Percentiles rank a stretch among this genome's conserved stretches.
These are phyloP conservation scores for Skeletonema menzelii DNA, from an alignment of 108 stramenopile genomes.

Conservation along the genomic window DNA sequence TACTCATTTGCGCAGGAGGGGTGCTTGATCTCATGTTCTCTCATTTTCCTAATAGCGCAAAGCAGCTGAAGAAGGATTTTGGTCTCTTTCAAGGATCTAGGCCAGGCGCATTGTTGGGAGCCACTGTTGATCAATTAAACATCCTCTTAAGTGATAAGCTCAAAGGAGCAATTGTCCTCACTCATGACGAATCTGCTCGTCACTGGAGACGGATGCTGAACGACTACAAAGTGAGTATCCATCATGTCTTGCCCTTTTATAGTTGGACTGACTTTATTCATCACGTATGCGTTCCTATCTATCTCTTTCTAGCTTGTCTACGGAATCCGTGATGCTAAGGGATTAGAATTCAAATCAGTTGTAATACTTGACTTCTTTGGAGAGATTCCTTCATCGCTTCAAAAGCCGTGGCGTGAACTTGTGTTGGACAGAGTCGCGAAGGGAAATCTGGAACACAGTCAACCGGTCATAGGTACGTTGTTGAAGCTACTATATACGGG, in stretches of 20 bases:
- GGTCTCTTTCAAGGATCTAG: constrained; percentile 48
- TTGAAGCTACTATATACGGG: constrained; percentile 59
- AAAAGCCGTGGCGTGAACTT: constrained; percentile 49
- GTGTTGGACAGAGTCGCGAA: constrained; percentile 25
- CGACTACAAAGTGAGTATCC: constrained; percentile 8
- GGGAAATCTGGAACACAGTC: neutral
- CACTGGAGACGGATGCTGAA: constrained; percentile 41
- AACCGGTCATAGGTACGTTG: constrained; percentile 44
- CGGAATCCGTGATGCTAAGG: constrained; percentile 51
- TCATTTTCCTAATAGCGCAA: constrained; percentile 37
- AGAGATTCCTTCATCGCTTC: constrained; percentile 14
- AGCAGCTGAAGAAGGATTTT: constrained; percentile 32
- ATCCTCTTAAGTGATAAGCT: constrained; percentile 5
- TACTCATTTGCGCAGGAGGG: constrained; percentile 46
- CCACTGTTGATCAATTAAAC: neutral
- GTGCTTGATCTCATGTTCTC: constrained; percentile 39
- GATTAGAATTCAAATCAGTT: constrained; percentile 54
- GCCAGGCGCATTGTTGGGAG: constrained; percentile 30
- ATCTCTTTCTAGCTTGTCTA: constrained; percentile 17
- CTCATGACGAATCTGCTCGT: constrained; percentile 30
- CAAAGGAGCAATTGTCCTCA: constrained; percentile 25
- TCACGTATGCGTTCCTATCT: too few species aligned
- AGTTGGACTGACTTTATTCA: neutral
- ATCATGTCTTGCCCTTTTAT: too few species aligned
- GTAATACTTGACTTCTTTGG: constrained; percentile 58